Conservation (phyloP, 73 alveolate genomes). For the Paraurostyla sp. region DNA sequence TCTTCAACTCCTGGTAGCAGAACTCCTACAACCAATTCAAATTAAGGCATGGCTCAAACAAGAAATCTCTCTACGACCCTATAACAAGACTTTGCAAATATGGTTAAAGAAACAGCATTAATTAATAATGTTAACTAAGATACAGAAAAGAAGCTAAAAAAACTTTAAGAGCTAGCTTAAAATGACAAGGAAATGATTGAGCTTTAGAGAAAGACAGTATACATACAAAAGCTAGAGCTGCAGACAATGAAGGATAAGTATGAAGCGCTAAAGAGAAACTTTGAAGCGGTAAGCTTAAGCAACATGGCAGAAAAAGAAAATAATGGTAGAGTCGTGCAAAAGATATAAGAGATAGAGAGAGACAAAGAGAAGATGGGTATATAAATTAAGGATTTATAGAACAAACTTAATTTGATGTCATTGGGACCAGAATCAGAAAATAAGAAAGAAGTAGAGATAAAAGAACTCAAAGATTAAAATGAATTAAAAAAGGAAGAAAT, state of each 20-base stretch:
- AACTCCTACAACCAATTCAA: no score
- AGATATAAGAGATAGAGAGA: constrained; percentile 1
- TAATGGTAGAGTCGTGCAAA: neutral
- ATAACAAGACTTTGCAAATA: neutral
- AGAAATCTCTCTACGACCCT: no score
- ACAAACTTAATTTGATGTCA: neutral
- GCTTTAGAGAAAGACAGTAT: constrained; percentile 35
- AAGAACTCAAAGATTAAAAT: constrained; percentile 25
- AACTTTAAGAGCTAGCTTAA: constrained; percentile 27
- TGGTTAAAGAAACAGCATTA: neutral
- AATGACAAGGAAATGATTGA: constrained; percentile 57
- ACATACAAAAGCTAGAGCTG: constrained; percentile 1
- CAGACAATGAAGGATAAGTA: neutral
- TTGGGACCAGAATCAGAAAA: constrained; percentile 36
- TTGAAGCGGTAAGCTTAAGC: constrained; percentile 1
- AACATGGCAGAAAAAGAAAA: neutral
- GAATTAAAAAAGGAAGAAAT: constrained; percentile 15
- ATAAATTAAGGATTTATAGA: neutral
- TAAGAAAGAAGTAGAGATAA: constrained; percentile 22
- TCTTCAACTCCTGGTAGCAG: no score
- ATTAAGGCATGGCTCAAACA: no score
- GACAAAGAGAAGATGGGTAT: neutral
- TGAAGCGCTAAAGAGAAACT: constrained; percentile 52
- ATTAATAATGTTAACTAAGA: neutral
- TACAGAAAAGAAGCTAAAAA: constrained; percentile 13